Percentiles rank a stretch among this genome's conserved stretches.
phyloP scores from a whole-genome alignment of 352 stramenopile species.

The Aphanomyces astaci region DNA sequence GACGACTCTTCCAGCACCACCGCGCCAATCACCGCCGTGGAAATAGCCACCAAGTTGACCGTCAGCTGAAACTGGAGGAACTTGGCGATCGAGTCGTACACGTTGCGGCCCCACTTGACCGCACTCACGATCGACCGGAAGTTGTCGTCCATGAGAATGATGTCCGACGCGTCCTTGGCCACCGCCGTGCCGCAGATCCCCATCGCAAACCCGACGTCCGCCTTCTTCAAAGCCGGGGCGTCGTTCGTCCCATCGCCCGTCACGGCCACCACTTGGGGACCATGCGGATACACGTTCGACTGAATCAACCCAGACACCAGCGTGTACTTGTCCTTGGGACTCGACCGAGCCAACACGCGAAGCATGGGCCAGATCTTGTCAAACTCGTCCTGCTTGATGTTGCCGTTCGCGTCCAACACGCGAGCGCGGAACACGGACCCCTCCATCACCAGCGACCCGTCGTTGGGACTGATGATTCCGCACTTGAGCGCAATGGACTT shows the following conservation, averaged over 20 bases:
- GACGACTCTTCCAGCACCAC: conserved; percentile 53
- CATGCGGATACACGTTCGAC: conserved; percentile 11
- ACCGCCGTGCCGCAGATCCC: conserved; percentile 74
- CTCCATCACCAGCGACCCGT: conserved; percentile 32
- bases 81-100: conserved; percentile 90
- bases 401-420: conserved; percentile 40
- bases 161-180: conserved; percentile 90
- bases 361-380: conserved; percentile 77
- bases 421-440: conserved; percentile 44
- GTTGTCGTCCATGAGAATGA: conserved; percentile 94
- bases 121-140: conserved; percentile 94
- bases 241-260: conserved; percentile 93
- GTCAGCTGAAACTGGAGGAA: conserved; percentile 92
- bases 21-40: conserved; percentile 64
- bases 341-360: conserved; percentile 86
- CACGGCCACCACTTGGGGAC: conserved; percentile 76
- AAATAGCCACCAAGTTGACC: conserved; percentile 84
- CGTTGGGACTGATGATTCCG: conserved; percentile 70
- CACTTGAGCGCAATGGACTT: conserved; percentile 80
- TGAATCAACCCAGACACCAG: conserved; percentile 84
- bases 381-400: conserved; percentile 56
- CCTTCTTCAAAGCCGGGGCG: conserved; percentile 84
- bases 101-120: conserved; percentile 87
- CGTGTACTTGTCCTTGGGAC: conserved; percentile 84
- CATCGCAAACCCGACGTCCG: conserved; percentile 88